Evolutionary conservation across 495 filamentous ascomycete species (phyloP).

Genomic region (Rostrohypoxylon terebratum): DNA sequence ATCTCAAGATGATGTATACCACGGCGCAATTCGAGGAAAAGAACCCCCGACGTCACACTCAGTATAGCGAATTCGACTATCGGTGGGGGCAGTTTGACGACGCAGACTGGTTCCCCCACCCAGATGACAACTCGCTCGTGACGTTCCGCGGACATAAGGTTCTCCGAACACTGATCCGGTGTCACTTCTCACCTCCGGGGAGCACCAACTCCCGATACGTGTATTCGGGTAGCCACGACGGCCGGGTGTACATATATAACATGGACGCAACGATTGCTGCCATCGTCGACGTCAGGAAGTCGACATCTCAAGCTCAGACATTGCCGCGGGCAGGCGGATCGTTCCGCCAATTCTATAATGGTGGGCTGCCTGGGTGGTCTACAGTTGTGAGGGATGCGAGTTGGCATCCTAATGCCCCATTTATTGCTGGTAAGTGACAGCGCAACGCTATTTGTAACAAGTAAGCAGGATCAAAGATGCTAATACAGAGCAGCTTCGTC

Average conservation of each 20-base stretch:
- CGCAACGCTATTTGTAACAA: background rate
- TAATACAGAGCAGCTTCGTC: slow-evolving; percentile 70
- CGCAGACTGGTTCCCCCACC: slow-evolving; percentile 76
- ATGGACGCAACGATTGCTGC: slow-evolving; percentile 89
- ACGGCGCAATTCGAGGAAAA: slow-evolving; percentile 70
- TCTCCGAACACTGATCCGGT: slow-evolving; percentile 88
- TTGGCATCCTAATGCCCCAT: slow-evolving; percentile 92
- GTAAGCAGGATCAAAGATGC: background rate
- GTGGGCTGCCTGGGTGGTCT: slow-evolving; percentile 64
- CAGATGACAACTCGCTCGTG: slow-evolving; percentile 89
- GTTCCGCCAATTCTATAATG: slow-evolving; percentile 49
- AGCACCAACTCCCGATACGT: slow-evolving; percentile 94
- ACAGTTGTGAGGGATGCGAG: slow-evolving; percentile 92
- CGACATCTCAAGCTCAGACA: slow-evolving; percentile 59
- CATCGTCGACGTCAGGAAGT: slow-evolving; percentile 78
- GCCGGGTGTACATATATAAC: slow-evolving; percentile 91
- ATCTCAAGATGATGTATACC: slow-evolving; percentile 84
- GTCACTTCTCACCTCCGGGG: slow-evolving; percentile 91
- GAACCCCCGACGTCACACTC: slow-evolving; percentile 57
- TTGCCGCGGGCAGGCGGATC: slow-evolving; percentile 7
- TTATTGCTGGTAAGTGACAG: slow-evolving; percentile 78
- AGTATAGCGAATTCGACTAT: slow-evolving; percentile 85
- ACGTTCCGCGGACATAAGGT: slow-evolving; percentile 93
- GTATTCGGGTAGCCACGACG: slow-evolving; percentile 89
- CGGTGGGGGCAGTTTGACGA: slow-evolving; percentile 78